A percentile compares a stretch with the other conserved stretches of the same genome.
These are phyloP conservation scores for Penicillium soppii DNA, from an alignment of 495 filamentous ascomycete genomes.

Conservation along the genomic window DNA sequence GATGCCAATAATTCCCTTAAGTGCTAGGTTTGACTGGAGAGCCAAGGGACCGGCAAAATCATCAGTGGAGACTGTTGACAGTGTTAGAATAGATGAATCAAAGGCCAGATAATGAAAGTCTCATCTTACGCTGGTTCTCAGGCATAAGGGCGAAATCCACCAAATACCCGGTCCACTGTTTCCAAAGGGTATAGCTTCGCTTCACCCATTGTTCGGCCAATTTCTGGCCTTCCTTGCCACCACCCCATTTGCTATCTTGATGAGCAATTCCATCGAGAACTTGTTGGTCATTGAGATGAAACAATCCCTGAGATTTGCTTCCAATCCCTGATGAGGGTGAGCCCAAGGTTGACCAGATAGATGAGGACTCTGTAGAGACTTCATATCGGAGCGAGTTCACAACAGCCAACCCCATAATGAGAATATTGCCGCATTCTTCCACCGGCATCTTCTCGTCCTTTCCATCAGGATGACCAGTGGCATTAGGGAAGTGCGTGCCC, in stretches of 20 bases:
- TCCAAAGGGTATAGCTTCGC: conserved; percentile 77
- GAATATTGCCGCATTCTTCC: conserved; percentile 93
- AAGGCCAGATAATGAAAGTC: background rate
- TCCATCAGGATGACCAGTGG: conserved; percentile 85
- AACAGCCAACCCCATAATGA: conserved; percentile 89
- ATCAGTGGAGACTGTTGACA: conserved; percentile 68
- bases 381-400: conserved; percentile 77
- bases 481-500: conserved; percentile 85
- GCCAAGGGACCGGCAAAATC: conserved; percentile 94
- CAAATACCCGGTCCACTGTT: conserved; percentile 90
- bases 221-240: conserved; percentile 42
- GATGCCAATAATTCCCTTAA: conserved; percentile 95
- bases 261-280: conserved; percentile 41
- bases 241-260: conserved; percentile 55
- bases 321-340: conserved; percentile 10
- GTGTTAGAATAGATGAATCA: background rate
- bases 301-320: conserved; percentile 27
- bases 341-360: conserved; percentile 48
- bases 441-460: conserved; percentile 96
- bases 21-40: conserved; percentile 87
- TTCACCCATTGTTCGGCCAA: conserved; percentile 58
- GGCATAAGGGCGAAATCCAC: conserved; percentile 85
- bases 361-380: conserved; percentile 52
- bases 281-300: conserved; percentile 46
- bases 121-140: conserved; percentile 67